Base-by-base conservation (phyloP, 495 filamentous ascomycete species). In the Darksidea phi region DNA sequence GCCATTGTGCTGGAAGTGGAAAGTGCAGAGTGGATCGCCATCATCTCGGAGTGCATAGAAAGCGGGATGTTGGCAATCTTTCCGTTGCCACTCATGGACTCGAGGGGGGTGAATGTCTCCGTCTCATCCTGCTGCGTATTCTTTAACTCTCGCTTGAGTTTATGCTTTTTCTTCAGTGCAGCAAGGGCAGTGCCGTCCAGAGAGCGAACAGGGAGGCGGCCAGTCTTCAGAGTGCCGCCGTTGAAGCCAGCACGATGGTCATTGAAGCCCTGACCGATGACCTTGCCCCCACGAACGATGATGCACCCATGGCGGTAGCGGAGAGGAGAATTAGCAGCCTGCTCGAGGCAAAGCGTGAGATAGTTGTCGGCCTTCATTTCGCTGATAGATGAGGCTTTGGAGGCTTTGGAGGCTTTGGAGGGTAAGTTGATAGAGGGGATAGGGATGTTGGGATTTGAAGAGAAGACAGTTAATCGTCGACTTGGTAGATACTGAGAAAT, bases 11-110 rank as follows among this genome's bases (percentile, higher is more conserved):
- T 68, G 41, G 77, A 78, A 46, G 77, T 72, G 26, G 74, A 70
- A 50, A 82, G 75, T 57, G 80, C 79, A 24, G 74, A 78, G 60
- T 76, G 71, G 60, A 82, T 78, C 7, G 80, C 78, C 79, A 81
- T 81, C 77, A 81, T 82, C 73, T 81, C 78, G 26, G 76, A 76
- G 56, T 82, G 79, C 78, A 81, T 79, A 23, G 72, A 77, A 21
- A 82, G 64, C 21, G 77, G 76, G 18, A 54, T 69, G 59, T 78
- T 79, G 15, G 72, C 64, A 23, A 58, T 59, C 23, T 48, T 48
- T 36, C 65, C 62, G 21, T 66, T 68, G 25, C 66, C 71, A 18
- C 64, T 60, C 41, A 67, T 68, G 60, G 38, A 49, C 60, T 74
- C 71, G 57, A 72, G 73, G 28, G 67, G 69, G 0, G 58, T 60